Evolutionary conservation across 2,329 filamentous ascomycete genomes (phyloP), one percentile per base, ranked within the genome.

Genomic region (Calonectria ilicicola): DNA sequence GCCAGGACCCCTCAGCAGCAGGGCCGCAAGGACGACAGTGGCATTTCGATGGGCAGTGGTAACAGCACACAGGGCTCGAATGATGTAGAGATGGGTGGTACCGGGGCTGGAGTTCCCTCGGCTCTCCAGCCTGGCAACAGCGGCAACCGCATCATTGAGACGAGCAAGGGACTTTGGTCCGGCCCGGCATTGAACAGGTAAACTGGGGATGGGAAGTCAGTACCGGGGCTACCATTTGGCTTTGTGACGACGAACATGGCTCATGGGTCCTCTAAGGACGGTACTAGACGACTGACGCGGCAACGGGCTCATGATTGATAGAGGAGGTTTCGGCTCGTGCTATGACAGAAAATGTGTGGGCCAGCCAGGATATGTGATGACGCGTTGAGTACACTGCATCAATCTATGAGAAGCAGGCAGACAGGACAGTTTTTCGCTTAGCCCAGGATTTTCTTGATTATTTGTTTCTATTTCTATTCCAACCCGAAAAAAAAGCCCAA

Each of bases 101-200:
- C 85, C 23, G 23, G 80, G 80, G 42, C 65, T 79, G 27, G 65
- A 74, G 72, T 91, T 27, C 90, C 91, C 8, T 81, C 87, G 62
- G 87, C 86, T 72, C 80, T 92, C 80, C 86, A 89, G 74, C 89
- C 90, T 0, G 90, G 91, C 21, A 87, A 86, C 72, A 84, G 86
- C 74, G 87, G 84, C 60, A 91, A 91, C 81, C 87, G 86, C 75
- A 86, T 92, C 17, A 84, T 91, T n/a, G 90, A 93, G 82, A 92
- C 91, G 32, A 91, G 89, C 42, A 92, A 90, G 77, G 91, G 91
- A 2, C 82, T 93, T 69, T 93, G 91, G 91, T 89, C 83, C 53
- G 83, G 81, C 9, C 75, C 81, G 19, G 72, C 80, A 23, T 68
- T 79, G 63, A 78, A 78, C 63, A 77, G 81, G 66, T 82, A 77